Conservation (phyloP, 495 filamentous ascomycete species). For the Talaromyces nanjingensis region DNA sequence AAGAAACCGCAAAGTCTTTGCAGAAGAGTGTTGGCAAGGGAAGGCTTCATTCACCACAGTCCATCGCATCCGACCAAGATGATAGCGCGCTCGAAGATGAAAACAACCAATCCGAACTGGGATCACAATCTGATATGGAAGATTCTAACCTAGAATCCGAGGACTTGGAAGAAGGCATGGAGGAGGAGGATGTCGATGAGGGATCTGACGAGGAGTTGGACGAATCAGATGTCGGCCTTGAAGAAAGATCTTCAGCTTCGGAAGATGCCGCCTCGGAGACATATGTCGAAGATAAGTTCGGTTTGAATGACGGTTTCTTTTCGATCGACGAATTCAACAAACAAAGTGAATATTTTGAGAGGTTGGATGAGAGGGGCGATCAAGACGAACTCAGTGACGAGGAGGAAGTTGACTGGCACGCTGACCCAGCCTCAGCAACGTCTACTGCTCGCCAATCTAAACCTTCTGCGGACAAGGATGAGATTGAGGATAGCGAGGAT, state of each 20-base stretch:
- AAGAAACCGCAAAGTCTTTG: not conserved
- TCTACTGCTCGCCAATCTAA: not conserved
- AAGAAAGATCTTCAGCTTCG: slow-evolving; percentile 10
- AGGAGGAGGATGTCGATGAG: slow-evolving; percentile 14
- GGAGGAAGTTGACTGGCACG: slow-evolving; percentile 82
- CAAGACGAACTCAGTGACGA: slow-evolving; percentile 53
- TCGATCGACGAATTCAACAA: slow-evolving; percentile 97
- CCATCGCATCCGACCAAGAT: slow-evolving; percentile 15
- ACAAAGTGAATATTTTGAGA: slow-evolving; percentile 78
- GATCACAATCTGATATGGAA: not conserved
- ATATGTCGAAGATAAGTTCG: slow-evolving; percentile 53
- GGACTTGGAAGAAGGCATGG: slow-evolving; percentile 19
- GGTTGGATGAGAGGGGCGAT: slow-evolving; percentile 66
- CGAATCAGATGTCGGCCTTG: not conserved
- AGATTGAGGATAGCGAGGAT: slow-evolving; percentile 19
- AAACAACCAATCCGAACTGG: slow-evolving; percentile 9
- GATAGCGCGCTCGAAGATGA: slow-evolving; percentile 21
- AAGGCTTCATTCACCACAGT: not conserved
- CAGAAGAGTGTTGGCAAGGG: not conserved
- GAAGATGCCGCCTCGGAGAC: slow-evolving; percentile 15
- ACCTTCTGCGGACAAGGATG: slow-evolving; percentile 10
- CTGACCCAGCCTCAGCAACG: slow-evolving; percentile 49
- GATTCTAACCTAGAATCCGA: not conserved
- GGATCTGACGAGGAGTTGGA: slow-evolving; percentile 12
- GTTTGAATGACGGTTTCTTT: slow-evolving; percentile 93